A percentile compares a stretch with the other conserved stretches of the same genome.
phyloP scores from a whole-genome alignment of 495 filamentous ascomycete genomes.

The Xanthoparmelia taractica region DNA sequence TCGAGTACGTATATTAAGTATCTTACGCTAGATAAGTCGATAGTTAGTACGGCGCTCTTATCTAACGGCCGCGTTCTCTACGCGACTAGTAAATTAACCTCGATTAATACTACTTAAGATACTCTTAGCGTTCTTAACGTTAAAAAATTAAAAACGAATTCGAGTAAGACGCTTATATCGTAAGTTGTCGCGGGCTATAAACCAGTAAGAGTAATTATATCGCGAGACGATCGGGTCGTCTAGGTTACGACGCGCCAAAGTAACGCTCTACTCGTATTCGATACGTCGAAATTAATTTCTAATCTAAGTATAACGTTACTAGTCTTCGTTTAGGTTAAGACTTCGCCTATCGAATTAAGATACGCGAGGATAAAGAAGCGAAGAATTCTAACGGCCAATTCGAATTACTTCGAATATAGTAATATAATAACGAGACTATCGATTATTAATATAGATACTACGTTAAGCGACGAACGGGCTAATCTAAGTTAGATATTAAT shows the following conservation, averaged over 20 bases:
- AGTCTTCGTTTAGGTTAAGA: slow-evolving; percentile 28
- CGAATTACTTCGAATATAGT: slow-evolving; percentile 7
- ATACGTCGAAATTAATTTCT: slow-evolving; percentile 24
- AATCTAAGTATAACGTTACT: slow-evolving; percentile 27
- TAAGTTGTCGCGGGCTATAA: slow-evolving; percentile 22
- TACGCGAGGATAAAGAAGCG: slow-evolving; percentile 15
- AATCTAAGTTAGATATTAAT: slow-evolving; percentile 8
- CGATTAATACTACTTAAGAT: slow-evolving; percentile 14
- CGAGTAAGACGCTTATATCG: slow-evolving; percentile 20
- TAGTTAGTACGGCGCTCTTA: slow-evolving; percentile 26
- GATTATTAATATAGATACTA: slow-evolving; percentile 26
- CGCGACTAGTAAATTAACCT: slow-evolving; percentile 23
- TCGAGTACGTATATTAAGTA: slow-evolving; percentile 21
- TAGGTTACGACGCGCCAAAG: slow-evolving; percentile 25
- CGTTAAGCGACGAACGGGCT: slow-evolving; percentile 21
- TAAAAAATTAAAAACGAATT: slow-evolving; percentile 21
- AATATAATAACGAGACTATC: slow-evolving; percentile 26
- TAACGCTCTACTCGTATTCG: slow-evolving; percentile 27
- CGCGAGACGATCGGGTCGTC: slow-evolving; percentile 19
- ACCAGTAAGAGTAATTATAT: slow-evolving; percentile 22
- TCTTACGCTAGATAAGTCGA: slow-evolving; percentile 18
- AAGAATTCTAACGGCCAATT: neutral
- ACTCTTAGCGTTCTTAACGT: slow-evolving; percentile 21
- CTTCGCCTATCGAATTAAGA: slow-evolving; percentile 25
- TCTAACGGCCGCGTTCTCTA: slow-evolving; percentile 23